A percentile compares a stretch with the other conserved stretches of the same genome.
phyloP scores from a whole-genome alignment of 2,329 filamentous ascomycete species.

The Aphanoascus verrucosus region DNA sequence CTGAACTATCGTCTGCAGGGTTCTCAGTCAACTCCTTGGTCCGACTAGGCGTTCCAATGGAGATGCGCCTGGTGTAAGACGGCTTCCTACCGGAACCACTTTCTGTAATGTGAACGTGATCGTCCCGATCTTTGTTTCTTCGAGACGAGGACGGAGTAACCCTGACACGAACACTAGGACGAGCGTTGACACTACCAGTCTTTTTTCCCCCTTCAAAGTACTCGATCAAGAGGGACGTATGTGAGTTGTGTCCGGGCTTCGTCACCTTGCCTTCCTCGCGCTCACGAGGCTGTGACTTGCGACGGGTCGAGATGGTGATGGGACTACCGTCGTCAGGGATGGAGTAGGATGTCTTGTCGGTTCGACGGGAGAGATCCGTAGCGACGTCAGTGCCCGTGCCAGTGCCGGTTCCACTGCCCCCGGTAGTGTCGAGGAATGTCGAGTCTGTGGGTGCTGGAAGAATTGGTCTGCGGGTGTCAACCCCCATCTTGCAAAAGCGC shows the following conservation, averaged over 20 bases:
- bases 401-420: constrained; percentile 34
- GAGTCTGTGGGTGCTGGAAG: constrained; percentile 43
- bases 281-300: constrained; percentile 35
- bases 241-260: constrained; percentile 50
- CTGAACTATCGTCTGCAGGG: constrained; percentile 53
- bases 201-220: constrained; percentile 72
- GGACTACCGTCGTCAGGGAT: constrained; percentile 54
- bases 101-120: constrained; percentile 80
- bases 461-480: constrained; percentile 39
- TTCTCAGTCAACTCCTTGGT: constrained; percentile 26
- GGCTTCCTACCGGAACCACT: constrained; percentile 62
- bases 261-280: constrained; percentile 39
- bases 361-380: constrained; percentile 41
- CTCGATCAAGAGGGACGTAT: constrained; percentile 86
- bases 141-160: constrained; percentile 63
- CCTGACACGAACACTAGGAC: constrained; percentile 70
- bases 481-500: constrained; percentile 35
- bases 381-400: constrained; percentile 42
- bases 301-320: constrained; percentile 71
- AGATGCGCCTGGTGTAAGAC: constrained; percentile 57
- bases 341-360: constrained; percentile 42
- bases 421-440: constrained; percentile 35
- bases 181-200: constrained; percentile 48
- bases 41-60: constrained; percentile 40
- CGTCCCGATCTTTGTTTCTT: constrained; percentile 47